These are phyloP conservation scores for Andrographis paniculata DNA, from an alignment of 305 asterid species.

Conservation along the genomic window DNA sequence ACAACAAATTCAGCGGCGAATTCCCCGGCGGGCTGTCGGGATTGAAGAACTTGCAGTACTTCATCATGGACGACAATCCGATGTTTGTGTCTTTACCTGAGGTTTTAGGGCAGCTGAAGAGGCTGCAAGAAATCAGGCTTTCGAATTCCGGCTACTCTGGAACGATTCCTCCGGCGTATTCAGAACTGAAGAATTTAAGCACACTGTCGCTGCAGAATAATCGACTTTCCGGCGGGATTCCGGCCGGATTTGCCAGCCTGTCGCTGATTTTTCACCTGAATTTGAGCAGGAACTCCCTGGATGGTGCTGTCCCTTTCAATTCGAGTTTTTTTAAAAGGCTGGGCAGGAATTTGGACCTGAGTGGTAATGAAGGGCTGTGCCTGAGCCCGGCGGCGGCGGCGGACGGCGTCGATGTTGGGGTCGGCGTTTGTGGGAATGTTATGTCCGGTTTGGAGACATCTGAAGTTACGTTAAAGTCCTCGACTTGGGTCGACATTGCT, in stretches of 20 bases:
- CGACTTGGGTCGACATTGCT: too few relatives aligned
- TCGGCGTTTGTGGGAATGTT: constrained; percentile 41
- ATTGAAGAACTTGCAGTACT: constrained; percentile 48
- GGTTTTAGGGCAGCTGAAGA: constrained; percentile 42
- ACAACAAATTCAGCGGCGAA: constrained; percentile 41
- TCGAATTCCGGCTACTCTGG: constrained; percentile 71
- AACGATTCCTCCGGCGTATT: constrained; percentile 44
- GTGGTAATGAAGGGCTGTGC: constrained; percentile 71
- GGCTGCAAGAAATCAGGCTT: constrained; percentile 73
- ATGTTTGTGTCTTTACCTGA: constrained; percentile 47
- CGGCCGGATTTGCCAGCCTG: constrained; percentile 40
- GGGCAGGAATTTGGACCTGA: constrained; percentile 74
- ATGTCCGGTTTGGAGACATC: constrained; percentile 42
- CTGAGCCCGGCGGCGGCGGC: constrained; percentile 31
- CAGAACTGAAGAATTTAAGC: constrained; percentile 48
- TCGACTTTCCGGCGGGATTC: constrained; percentile 48
- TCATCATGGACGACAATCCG: constrained; percentile 80
- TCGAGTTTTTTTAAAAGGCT: constrained; percentile 59
- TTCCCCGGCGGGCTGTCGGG: constrained; percentile 36
- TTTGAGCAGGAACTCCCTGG: constrained; percentile 61
- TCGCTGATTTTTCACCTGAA: constrained; percentile 68
- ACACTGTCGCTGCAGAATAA: constrained; percentile 69
- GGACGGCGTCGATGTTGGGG: constrained; percentile 23
- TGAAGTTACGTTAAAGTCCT: constrained; percentile 23
- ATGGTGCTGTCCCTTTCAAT: constrained; percentile 59